A percentile compares a stretch with the other conserved stretches of the same genome.
These are phyloP conservation scores for Ceriops zippeliana DNA, from an alignment of 345 rosid species.

Conservation along the genomic window DNA sequence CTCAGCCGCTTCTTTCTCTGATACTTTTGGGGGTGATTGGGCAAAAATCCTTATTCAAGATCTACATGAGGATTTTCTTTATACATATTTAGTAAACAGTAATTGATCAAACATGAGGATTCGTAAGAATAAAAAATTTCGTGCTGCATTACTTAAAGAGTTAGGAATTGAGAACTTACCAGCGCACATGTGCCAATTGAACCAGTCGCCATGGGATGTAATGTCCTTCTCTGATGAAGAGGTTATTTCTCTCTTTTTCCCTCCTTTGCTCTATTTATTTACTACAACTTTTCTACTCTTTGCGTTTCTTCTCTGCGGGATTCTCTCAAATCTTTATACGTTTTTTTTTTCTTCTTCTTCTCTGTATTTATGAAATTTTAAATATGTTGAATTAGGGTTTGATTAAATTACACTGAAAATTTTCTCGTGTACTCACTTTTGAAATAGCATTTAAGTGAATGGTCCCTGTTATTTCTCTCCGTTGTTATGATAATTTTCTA, in stretches of 20 bases:
- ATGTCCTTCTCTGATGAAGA: neutral
- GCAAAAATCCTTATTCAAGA: too few species aligned
- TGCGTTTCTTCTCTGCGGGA: neutral
- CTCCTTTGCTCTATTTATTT: neutral
- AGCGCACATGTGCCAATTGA: neutral
- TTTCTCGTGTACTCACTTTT: neutral
- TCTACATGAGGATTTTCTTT: too few species aligned
- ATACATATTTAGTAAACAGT: too few species aligned
- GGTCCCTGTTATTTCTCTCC: neutral
- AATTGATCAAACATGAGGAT: neutral
- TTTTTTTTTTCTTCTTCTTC: neutral
- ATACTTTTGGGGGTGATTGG: too few species aligned
- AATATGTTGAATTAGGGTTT: neutral
- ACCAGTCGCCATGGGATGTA: conserved; percentile 1
- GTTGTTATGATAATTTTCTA: neutral
- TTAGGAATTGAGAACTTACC: neutral
- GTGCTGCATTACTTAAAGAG: neutral
- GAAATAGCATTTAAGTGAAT: neutral
- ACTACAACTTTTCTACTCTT: neutral
- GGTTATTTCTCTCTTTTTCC: neutral
- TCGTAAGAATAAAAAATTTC: neutral
- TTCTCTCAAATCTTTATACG: neutral
- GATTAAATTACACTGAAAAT: neutral
- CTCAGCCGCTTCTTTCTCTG: too few species aligned
- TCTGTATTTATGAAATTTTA: neutral